Base-by-base conservation (phyloP, 2,329 filamentous ascomycete genomes). In the Calonectria pteridis region DNA sequence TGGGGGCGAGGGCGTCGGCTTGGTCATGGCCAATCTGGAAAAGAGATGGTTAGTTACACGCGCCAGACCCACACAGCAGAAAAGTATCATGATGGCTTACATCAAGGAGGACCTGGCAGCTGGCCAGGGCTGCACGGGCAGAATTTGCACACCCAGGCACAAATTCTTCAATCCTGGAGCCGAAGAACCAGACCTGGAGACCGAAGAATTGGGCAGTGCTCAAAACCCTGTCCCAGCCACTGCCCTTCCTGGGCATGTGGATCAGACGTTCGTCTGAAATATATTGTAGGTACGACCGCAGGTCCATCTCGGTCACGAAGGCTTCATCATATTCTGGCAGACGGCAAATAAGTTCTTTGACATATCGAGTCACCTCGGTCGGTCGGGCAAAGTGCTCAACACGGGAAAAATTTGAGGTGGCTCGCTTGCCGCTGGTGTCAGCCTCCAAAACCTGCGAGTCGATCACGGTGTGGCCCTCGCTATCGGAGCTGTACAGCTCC, bases 151-250 rank as follows among this genome's bases (percentile, higher is more conserved):
- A 77, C 7, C 79, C 79, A 6, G 75, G 65, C 1, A 75, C 73
- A 26, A 82, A 81, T 0, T 58, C n/a, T 10, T 82, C 81, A 2
- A 86, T 79, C 26, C 81, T 81, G 29, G 76, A 75, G 9, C 83
- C 83, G 23, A 86, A 85, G 4, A 81, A 78, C 71, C 81, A 83
- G 20, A 86, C 78, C 72, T 86, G 84, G 6, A 85, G 79, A 4
- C 84, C 85, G 53, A 86, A 86, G 80, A 84, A 86, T 71, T 86
- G 84, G 4, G 85, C 85, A 20, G 83, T 82, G 49, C 82, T 84
- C 35, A 86, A 77, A 1, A 86, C 84, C 1, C 83, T 82, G 69
- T 86, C 85, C 84, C 84, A 86, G 59, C 84, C 81, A 66, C 84
- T 86, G n/a, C 84, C 85, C 49, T 83, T 78, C 6, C 80, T 79